Conservation (phyloP, 352 stramenopile species). For the Phytophthora colocasiae region DNA sequence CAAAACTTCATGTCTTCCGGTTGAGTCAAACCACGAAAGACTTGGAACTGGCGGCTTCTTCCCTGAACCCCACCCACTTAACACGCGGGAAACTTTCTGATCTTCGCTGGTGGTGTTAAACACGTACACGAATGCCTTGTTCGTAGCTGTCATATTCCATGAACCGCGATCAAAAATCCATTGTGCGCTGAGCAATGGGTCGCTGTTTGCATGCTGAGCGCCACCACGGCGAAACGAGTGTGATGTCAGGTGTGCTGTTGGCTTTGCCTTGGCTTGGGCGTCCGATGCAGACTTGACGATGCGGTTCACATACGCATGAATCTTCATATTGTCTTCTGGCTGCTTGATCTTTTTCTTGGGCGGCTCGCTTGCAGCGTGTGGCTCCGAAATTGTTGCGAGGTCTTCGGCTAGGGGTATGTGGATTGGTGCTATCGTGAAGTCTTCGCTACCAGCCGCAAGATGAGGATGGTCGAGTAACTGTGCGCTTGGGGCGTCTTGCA, state of each 20-base stretch:
- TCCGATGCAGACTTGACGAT: slow-evolving; percentile 10
- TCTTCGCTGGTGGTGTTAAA: slow-evolving; percentile 11
- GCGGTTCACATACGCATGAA: too few species aligned
- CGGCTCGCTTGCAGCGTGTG: too few species aligned
- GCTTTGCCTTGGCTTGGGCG: neutral
- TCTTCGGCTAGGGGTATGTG: too few species aligned
- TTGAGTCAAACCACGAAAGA: slow-evolving; percentile 5
- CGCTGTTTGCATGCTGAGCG: slow-evolving; percentile 2
- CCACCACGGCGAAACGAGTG: slow-evolving; percentile 1
- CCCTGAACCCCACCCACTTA: neutral
- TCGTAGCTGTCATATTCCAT: slow-evolving; percentile 10
- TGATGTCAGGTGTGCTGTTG: neutral
- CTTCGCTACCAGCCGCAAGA: too few species aligned
- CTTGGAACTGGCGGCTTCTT: neutral
- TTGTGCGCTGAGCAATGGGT: neutral
- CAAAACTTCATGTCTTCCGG: neutral
- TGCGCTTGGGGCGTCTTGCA: neutral
- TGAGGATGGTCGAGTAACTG: neutral
- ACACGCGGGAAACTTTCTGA: slow-evolving; percentile 1
- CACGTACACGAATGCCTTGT: slow-evolving; percentile 11
- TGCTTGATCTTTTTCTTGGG: too few species aligned
- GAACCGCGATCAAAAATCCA: slow-evolving; percentile 11
- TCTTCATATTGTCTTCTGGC: too few species aligned
- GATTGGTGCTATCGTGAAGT: too few species aligned
- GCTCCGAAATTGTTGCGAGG: too few species aligned